Evolutionary conservation across 1,284 basidiomycete genomes (phyloP).

Genomic region (Sporisorium graminicola): DNA sequence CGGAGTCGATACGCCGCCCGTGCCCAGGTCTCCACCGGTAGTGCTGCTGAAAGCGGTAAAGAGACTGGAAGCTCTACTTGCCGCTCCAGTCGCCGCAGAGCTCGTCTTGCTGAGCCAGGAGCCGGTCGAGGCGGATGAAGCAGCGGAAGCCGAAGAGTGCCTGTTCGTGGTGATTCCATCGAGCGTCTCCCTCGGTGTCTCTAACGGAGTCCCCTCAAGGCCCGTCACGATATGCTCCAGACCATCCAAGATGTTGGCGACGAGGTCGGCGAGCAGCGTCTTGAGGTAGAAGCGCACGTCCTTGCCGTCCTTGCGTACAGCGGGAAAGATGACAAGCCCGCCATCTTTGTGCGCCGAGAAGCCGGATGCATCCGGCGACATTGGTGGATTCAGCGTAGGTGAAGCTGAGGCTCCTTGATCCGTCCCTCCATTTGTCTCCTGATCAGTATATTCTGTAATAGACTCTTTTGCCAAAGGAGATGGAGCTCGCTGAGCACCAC

Average conservation of each 20-base stretch:
- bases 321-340: slow-evolving; percentile 66
- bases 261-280: slow-evolving; percentile 61
- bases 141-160: slow-evolving; percentile 8
- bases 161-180: slow-evolving; percentile 39
- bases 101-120: slow-evolving; percentile 40
- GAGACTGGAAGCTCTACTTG: slow-evolving; percentile 51
- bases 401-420: background rate
- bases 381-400: slow-evolving; percentile 3
- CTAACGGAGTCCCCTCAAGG: slow-evolving; percentile 61
- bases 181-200: slow-evolving; percentile 68
- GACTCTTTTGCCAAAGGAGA: slow-evolving; percentile 4
- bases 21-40: slow-evolving; percentile 14
- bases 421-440: background rate
- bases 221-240: slow-evolving; percentile 55
- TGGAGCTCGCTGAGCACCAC: slow-evolving; percentile 1
- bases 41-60: slow-evolving; percentile 48
- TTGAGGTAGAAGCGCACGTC: slow-evolving; percentile 67
- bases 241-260: slow-evolving; percentile 60
- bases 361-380: slow-evolving; percentile 36
- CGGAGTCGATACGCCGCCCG: slow-evolving; percentile 11
- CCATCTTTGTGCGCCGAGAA: slow-evolving; percentile 53
- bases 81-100: slow-evolving; percentile 25
- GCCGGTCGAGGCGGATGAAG: slow-evolving; percentile 12
- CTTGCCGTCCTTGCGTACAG: slow-evolving; percentile 64
- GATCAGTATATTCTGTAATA: background rate